Evolutionary conservation across 768 basidiomycete species (phyloP).

Genomic region (Pleurotus platypus): DNA sequence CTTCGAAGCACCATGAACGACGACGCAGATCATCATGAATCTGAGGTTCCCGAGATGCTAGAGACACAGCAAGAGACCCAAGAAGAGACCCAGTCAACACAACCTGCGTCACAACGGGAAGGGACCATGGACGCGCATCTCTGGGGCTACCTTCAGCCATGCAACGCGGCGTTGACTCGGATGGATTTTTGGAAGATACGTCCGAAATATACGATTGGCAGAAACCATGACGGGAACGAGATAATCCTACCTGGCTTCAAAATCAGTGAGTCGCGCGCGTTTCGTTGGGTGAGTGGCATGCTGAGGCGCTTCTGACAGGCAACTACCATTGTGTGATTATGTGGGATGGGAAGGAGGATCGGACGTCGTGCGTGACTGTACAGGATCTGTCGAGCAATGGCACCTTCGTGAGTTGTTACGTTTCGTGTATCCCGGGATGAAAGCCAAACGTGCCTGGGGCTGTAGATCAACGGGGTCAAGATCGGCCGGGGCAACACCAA

Average conservation of each 20-base stretch:
- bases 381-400: slow-evolving; percentile 68
- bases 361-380: slow-evolving; percentile 42
- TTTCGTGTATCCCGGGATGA: not conserved
- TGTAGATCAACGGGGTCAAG: slow-evolving; percentile 63
- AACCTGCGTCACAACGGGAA: slow-evolving; percentile 35
- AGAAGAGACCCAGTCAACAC: slow-evolving; percentile 37
- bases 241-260: slow-evolving; percentile 65
- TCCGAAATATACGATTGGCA: slow-evolving; percentile 50
- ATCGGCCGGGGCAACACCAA: slow-evolving; percentile 54
- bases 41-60: slow-evolving; percentile 20
- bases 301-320: slow-evolving; percentile 28
- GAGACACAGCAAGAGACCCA: slow-evolving; percentile 21
- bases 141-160: slow-evolving; percentile 74
- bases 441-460: not conserved
- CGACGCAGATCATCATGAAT: not conserved
- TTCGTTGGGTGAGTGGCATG: slow-evolving; percentile 1
- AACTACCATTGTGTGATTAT: slow-evolving; percentile 54
- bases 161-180: slow-evolving; percentile 44
- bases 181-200: slow-evolving; percentile 61
- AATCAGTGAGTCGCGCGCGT: slow-evolving; percentile 56
- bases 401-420: slow-evolving; percentile 50
- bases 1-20: not conserved
- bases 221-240: slow-evolving; percentile 43
- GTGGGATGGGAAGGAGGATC: slow-evolving; percentile 53
- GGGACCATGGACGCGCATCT: slow-evolving; percentile 38